phyloP scores from a whole-genome alignment of 2,329 filamentous ascomycete genomes.

The Nannizziopsis arthrosporioides region DNA sequence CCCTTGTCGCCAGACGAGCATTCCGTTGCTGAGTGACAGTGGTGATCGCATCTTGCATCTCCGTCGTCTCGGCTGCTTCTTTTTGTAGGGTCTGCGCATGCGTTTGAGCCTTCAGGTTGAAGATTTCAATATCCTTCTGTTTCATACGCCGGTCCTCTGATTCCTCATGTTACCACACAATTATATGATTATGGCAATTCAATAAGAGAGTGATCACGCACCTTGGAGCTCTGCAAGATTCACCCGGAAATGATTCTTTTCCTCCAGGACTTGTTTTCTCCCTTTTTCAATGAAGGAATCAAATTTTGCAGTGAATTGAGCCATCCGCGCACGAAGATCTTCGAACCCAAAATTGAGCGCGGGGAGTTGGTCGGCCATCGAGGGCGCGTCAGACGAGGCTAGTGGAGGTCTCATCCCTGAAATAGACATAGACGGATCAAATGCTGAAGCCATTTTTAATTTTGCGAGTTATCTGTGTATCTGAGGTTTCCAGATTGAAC shows the following conservation, averaged over 20 bases:
- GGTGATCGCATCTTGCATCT: constrained; percentile 51
- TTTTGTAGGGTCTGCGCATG: constrained; percentile 47
- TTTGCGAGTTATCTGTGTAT: neutral
- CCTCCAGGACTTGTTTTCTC: constrained; percentile 76
- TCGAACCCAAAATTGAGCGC: constrained; percentile 94
- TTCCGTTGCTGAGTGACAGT: constrained; percentile 46
- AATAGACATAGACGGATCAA: constrained; percentile 47
- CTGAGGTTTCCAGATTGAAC: neutral
- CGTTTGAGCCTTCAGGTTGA: constrained; percentile 44
- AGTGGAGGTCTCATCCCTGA: constrained; percentile 43
- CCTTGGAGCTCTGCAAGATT: constrained; percentile 83
- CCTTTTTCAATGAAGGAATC: constrained; percentile 90
- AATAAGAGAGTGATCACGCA: constrained; percentile 30
- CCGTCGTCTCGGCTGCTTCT: constrained; percentile 49
- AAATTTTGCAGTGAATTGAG: constrained; percentile 78
- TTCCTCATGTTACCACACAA: constrained; percentile 2
- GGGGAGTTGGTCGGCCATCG: constrained; percentile 60
- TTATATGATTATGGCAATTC: neutral
- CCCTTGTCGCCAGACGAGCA: constrained; percentile 43
- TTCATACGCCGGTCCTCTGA: constrained; percentile 85
- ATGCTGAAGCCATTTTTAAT: constrained; percentile 25
- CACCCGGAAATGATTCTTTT: constrained; percentile 87
- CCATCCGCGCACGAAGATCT: constrained; percentile 88
- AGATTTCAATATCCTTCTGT: constrained; percentile 74
- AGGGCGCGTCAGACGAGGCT: constrained; percentile 42